Base-by-base conservation (phyloP, 805 yeast genomes). In the Saccharomycopsis sp. region DNA sequence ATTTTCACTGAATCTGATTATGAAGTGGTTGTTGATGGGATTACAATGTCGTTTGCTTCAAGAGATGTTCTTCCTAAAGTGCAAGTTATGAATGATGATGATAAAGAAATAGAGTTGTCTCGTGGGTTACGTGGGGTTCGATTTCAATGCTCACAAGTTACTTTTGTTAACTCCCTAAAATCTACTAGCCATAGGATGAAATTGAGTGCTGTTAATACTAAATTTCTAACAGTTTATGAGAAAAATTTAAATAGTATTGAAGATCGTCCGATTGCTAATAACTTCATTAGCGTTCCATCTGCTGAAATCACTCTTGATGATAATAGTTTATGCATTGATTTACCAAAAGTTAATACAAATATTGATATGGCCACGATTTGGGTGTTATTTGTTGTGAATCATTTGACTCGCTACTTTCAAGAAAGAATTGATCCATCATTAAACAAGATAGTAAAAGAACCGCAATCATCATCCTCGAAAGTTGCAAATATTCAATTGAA, bases 61-160 rank as follows among this genome's bases (percentile, higher is more conserved):
- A 26, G 49, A 19, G 39, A 45, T 13, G 21, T 48, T n/a, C 31
- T 48, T 2, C 34, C 27, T 6, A 34, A 38, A n/a, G 22, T 20
- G 6, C 3, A 7, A 21, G 22, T 17, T 14, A 27, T 38, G 11
- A 29, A 26, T 19, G 31, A 22, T 20, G 35, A 23, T 3, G 20
- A 33, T 19, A 14, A 19, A 17, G 23, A 31, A 1, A 22, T 32
- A 19, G 44, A 40, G 28, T 13, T 47, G 21, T 23, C 45, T 20
- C 9, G 32, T 13, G 49, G 41, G 6, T 38, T 48, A 14, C 21
- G 51, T 19, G 51, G 51, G 16, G 14, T 41, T 14, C 46, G 44
- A 24, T 8, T 46, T 7, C 16, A n/a, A n/a, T n/a, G n/a, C n/a
- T n/a, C n/a, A n/a, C n/a, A n/a, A n/a, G n/a, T n/a, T n/a, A n/a